Base-by-base conservation (phyloP, 192 early-diverging fungal genomes). In the Entomortierella parvispora region DNA sequence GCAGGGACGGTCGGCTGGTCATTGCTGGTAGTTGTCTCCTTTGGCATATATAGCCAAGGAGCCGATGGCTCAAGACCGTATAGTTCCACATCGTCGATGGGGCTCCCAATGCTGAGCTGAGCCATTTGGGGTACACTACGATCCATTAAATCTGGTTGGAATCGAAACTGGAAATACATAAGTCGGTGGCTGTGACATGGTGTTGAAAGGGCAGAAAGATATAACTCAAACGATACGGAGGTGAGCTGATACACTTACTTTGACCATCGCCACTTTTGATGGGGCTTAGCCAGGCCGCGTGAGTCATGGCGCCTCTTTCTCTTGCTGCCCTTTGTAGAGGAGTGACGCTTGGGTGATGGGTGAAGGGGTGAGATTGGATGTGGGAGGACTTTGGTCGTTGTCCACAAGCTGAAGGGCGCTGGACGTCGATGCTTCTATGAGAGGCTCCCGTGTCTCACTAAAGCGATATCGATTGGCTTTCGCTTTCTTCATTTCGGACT, bases 381-480 rank as follows among this genome's bases (percentile, higher is more conserved):
- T n/a, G n/a, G n/a, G n/a, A n/a, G n/a, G n/a, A n/a, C n/a, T n/a
- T n/a, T n/a, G n/a, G n/a, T n/a, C n/a, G n/a, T n/a, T n/a, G n/a
- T n/a, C n/a, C n/a, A n/a, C n/a, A n/a, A n/a, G n/a, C n/a, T n/a
- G n/a, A n/a, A n/a, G n/a, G n/a, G n/a, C n/a, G n/a, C n/a, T n/a
- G n/a, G n/a, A n/a, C n/a, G n/a, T n/a, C 31, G 50, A 4, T 29
- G 50, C 12, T 1, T 18, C 12, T 29, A 29, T 29, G 4, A 31
- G 51, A 14, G 51, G 32, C 32, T 25, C n/a, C 32, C 8, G 26
- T 10, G 12, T 52, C 26, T 29, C 4, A 17, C 26, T 31, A 29
- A 52, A 52, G n/a, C 51, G 51, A 25, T 52, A 25, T 29, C 51
- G 32, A 29, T 52, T 52, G 51, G 51, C 2, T 29, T 29, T 52